Percentiles rank a stretch among this genome's conserved stretches.
phyloP scores from a whole-genome alignment of 106 monocot species.

The Acanthochlamys bracteata region DNA sequence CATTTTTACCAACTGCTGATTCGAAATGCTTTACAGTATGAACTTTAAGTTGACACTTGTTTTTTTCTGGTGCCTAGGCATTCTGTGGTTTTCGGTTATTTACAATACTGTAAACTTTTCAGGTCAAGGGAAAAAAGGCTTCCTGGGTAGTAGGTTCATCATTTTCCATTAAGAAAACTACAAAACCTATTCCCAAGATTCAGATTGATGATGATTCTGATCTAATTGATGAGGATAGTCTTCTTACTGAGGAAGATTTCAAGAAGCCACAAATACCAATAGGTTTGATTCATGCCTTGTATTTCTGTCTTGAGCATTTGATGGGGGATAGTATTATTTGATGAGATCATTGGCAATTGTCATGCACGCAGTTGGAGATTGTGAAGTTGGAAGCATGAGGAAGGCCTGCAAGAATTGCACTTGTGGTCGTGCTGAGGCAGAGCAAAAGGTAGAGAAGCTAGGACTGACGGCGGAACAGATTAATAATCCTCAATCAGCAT shows the following conservation, averaged over 20 bases:
- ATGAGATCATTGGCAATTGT: not conserved
- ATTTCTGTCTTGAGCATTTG: not conserved
- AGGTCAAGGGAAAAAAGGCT: conserved; percentile 72
- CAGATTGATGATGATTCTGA: conserved; percentile 75
- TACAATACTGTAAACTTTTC: not conserved
- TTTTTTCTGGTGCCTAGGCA: not conserved
- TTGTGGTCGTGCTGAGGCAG: conserved; percentile 82
- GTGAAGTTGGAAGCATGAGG: conserved; percentile 75
- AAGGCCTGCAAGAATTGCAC: conserved; percentile 96
- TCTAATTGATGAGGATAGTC: conserved; percentile 90
- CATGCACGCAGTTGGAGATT: conserved; percentile 57
- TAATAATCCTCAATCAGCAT: conserved; percentile 81
- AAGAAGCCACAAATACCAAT: conserved; percentile 65
- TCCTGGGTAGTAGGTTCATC: conserved; percentile 73
- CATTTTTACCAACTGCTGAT: conserved; percentile 14
- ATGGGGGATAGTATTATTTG: not conserved
- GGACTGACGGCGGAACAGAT: conserved; percentile 71
- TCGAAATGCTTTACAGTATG: conserved; percentile 30
- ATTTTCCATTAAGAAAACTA: conserved; percentile 51
- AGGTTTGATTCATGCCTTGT: conserved; percentile 21
- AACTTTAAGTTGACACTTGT: not conserved
- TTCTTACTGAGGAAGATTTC: conserved; percentile 84
- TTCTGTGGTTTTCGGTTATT: not conserved
- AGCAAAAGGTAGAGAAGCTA: conserved; percentile 60
- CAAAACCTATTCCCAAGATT: conserved; percentile 51